Base-by-base conservation (phyloP, 1,139 yeast genomes). In the Protomyces pachydermus region DNA sequence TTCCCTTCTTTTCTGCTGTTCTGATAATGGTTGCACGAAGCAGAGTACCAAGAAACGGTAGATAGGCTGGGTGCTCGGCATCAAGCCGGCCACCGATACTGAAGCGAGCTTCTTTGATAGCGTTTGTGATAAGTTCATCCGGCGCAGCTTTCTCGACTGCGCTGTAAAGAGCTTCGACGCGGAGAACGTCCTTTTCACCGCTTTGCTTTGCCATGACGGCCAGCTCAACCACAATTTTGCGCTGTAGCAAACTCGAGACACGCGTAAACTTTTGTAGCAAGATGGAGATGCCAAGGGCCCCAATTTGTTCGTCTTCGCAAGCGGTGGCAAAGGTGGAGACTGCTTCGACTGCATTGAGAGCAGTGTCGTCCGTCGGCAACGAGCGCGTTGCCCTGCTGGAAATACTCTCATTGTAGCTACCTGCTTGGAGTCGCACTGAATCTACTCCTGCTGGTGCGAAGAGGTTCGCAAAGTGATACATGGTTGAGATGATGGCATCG, bases 291-390 rank as follows among this genome's bases (percentile, higher is more conserved):
- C 56, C 62, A 16, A 58, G 37, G 1, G 38, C 56, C 1, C 56
- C 51, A 37, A 58, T 28, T 10, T 52, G 51, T 10, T 51, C 18
- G 52, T 58, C 56, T 5, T 42, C 52, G 42, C 56, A 58, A 12
- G 23, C 12, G 12, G 56, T 9, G 20, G 52, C 62, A n/a, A 58
- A 34, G 2, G 54, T 55, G 20, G 55, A 52, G 6, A 45, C 42
- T 9, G 62, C 62, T 28, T 52, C 53, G 18, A 58, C 56, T 28
- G 56, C 54, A 34, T 58, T 58, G 35, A 28, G 32, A 8, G 62
- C 55, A 16, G 53, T 32, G 14, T 14, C n/a, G 10, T 58, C 62
- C 8, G 20, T 8, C 12, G 20, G 39, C 3, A 16, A 18, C 10
- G 56, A n/a, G 3, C 54, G 52, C 10, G 42, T n/a, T 34, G 16